A percentile compares a stretch with the other conserved stretches of the same genome.
phyloP scores from a whole-genome alignment of 2,329 filamentous ascomycete species.

The Alternaria solani region DNA sequence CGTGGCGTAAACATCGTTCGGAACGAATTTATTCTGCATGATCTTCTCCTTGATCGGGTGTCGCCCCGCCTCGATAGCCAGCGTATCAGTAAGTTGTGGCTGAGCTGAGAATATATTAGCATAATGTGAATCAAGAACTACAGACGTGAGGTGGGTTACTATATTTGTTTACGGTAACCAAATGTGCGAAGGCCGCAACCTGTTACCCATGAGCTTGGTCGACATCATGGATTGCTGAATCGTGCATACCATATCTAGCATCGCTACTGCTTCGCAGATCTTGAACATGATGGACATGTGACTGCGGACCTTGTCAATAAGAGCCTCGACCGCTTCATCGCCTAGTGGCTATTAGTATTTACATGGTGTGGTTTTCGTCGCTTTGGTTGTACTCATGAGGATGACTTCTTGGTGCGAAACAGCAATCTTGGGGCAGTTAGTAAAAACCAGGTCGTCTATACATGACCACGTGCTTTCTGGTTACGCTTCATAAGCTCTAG shows the following conservation, averaged over 20 bases:
- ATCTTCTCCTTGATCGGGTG: conserved; percentile 83
- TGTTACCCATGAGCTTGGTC: conserved; percentile 16
- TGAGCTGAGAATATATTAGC: conserved; percentile 55
- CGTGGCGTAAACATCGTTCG: conserved; percentile 89
- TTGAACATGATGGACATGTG: conserved; percentile 79
- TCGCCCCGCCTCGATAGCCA: conserved; percentile 76
- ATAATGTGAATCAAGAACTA: background rate
- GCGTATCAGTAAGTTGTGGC: conserved; percentile 71
- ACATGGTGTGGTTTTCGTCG: background rate
- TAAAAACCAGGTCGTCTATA: background rate
- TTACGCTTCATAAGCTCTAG: conserved; percentile 82
- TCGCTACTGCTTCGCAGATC: conserved; percentile 83
- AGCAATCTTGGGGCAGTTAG: conserved; percentile 64
- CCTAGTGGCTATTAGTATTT: conserved; percentile 32
- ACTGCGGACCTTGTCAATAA: conserved; percentile 75
- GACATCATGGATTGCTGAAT: background rate
- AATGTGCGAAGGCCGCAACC: conserved; percentile 58
- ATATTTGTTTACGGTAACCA: conserved; percentile 73
- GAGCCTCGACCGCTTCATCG: conserved; percentile 74
- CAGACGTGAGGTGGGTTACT: conserved; percentile 23
- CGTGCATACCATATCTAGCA: conserved; percentile 80
- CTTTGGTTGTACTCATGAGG: conserved; percentile 66
- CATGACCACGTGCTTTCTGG: conserved; percentile 46
- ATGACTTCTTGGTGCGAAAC: conserved; percentile 86
- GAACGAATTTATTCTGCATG: conserved; percentile 74